A percentile compares a stretch with the other conserved stretches of the same genome.
These are phyloP conservation scores for Cladorrhinum sp. DNA, from an alignment of 2,329 filamentous ascomycete species.

Conservation along the genomic window DNA sequence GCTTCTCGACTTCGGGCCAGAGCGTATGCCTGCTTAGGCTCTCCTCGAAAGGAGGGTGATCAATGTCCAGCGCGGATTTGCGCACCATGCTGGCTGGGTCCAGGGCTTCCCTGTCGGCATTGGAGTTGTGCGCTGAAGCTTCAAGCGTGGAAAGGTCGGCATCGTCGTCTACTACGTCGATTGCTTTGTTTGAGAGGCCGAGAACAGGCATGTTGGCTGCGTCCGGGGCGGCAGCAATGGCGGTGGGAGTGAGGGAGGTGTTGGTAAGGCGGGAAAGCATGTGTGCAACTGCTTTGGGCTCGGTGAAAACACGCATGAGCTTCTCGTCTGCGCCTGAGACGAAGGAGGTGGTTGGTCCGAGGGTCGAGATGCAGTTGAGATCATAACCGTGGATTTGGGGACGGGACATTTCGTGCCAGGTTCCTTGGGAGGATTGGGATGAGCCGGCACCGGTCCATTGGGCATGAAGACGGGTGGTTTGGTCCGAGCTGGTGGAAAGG, in stretches of 20 bases:
- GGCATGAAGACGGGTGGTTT: conserved; percentile 86
- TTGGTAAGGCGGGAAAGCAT: conserved; percentile 68
- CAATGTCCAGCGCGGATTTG: conserved; percentile 60
- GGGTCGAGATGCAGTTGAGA: conserved; percentile 83
- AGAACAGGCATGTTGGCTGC: conserved; percentile 93
- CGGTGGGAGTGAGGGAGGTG: conserved; percentile 41
- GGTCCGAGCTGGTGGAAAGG: conserved; percentile 84
- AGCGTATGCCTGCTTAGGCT: conserved; percentile 84
- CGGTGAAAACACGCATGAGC: conserved; percentile 89
- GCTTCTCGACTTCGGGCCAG: conserved; percentile 93
- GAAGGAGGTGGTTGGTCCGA: conserved; percentile 72
- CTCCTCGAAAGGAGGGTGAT: conserved; percentile 83
- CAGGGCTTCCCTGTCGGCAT: conserved; percentile 51
- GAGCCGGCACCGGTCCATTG: conserved; percentile 54
- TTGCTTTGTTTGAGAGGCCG: conserved; percentile 92
- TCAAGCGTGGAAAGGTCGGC: conserved; percentile 35
- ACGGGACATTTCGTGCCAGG: conserved; percentile 91
- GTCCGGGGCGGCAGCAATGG: conserved; percentile 62
- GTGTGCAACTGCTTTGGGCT: conserved; percentile 77
- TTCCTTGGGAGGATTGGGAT: neutral
- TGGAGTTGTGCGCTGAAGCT: conserved; percentile 33
- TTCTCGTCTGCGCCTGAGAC: conserved; percentile 97
- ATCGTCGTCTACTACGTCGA: conserved; percentile 56
- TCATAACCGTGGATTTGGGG: conserved; percentile 99
- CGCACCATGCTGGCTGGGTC: conserved; percentile 55